Base-by-base conservation (phyloP, 305 asterid species). In the Fraxinus baroniana region DNA sequence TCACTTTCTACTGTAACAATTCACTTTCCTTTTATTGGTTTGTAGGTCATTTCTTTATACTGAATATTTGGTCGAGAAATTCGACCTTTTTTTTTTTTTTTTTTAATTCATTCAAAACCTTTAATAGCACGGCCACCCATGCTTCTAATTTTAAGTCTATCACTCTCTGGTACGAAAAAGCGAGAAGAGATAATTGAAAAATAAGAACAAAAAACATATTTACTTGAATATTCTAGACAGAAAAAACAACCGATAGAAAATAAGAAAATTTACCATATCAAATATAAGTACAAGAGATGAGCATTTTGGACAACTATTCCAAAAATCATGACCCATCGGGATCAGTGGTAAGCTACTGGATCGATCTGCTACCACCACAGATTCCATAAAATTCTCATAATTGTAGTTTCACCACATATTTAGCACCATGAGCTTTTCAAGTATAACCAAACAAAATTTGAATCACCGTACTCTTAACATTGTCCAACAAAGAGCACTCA, bases 1-100 rank as follows among this genome's bases (percentile, higher is more conserved):
- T 81, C 80, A 66, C 74, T 73, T 79, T 84, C 17, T 62, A 8
- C 33, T 8, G 72, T 22, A 24, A 62, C 72, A 9, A 8, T 62
- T 22, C 33, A 20, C 17, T 62, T 62, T 62, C 18, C 8, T 36
- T 33, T 41, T 28, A 2, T 26, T 18, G 26, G 26, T 55, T 55
- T 55, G 9, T 5, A n/a, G 64, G 20, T 18, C 20, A 4, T 49
- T 49, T 49, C 57, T 13, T 46, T 46, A 46, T 46, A n/a, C 55
- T 46, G 55, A 46, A 46, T 46, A 15, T 46, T 49, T 49, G 60
- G 60, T 49, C 7, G 60, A 49, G 60, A 49, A 49, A 49, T 49
- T 49, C 17, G 60, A 49, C 60, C 15, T 49, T 49, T 17, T 36
- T 36, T 2, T 32, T 32, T 32, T 24, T 24, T 36, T 36, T 2